phyloP scores from a whole-genome alignment of 768 basidiomycete species.

The Tephrocybe rancida region DNA sequence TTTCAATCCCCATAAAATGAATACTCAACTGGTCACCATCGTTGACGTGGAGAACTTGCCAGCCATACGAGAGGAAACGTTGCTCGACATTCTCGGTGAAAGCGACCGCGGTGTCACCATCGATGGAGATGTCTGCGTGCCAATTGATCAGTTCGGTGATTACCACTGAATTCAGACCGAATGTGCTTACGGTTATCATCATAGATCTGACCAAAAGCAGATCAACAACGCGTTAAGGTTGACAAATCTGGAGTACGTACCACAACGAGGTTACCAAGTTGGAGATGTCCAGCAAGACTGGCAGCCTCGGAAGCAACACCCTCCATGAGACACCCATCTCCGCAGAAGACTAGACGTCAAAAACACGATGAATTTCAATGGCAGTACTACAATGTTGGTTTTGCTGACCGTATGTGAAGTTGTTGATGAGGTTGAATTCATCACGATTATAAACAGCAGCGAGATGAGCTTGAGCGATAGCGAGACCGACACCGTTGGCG shows the following conservation, averaged over 20 bases:
- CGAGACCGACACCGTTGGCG: conserved; percentile 90
- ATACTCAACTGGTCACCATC: conserved; percentile 71
- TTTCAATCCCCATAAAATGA: neutral
- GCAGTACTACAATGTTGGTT: neutral
- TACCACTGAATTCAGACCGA: neutral
- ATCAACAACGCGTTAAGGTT: conserved; percentile 10
- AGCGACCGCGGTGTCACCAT: conserved; percentile 88
- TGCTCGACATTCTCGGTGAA: conserved; percentile 94
- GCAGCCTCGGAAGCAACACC: conserved; percentile 93
- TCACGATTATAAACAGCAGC: conserved; percentile 90
- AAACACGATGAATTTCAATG: conserved; percentile 8
- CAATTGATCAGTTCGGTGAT: conserved; percentile 3
- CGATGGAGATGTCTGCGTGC: conserved; percentile 86
- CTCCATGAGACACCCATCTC: conserved; percentile 97
- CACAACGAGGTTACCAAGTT: conserved; percentile 90
- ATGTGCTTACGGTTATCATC: conserved; percentile 86
- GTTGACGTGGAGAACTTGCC: conserved; percentile 88
- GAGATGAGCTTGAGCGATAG: conserved; percentile 91
- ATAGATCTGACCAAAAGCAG: conserved; percentile 60
- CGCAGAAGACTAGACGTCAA: conserved; percentile 68
- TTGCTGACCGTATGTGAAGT: conserved; percentile 80
- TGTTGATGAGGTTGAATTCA: conserved; percentile 78
- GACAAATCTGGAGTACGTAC: conserved; percentile 44
- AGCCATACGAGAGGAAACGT: conserved; percentile 89
- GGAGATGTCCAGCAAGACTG: conserved; percentile 90